A percentile compares a stretch with the other conserved stretches of the same genome.
Conservation (phyloP, 2,329 filamentous ascomycete species). For the Nemania sp. region DNA sequence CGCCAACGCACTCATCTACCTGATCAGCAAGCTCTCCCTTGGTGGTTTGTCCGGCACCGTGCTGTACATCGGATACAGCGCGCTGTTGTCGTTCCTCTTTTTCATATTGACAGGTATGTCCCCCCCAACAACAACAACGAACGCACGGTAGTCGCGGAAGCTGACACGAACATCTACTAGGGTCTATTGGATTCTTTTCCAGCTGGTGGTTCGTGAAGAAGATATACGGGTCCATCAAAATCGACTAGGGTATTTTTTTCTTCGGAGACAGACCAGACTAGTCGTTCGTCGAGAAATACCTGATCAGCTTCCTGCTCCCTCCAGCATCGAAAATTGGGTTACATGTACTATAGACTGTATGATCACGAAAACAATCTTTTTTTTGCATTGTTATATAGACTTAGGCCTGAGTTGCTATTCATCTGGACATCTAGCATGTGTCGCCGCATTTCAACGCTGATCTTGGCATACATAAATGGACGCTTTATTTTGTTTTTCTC, state of each 20-base stretch:
- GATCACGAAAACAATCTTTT: conserved; percentile 17
- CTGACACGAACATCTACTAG: conserved; percentile 50
- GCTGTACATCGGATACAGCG: conserved; percentile 91
- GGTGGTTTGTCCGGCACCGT: conserved; percentile 84
- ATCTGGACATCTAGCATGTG: background rate
- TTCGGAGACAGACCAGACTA: background rate
- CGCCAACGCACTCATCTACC: conserved; percentile 86
- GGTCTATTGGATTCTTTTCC: conserved; percentile 92
- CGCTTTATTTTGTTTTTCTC: no score
- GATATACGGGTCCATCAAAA: conserved; percentile 98
- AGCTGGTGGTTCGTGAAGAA: conserved; percentile 93
- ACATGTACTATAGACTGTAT: conserved; percentile 31
- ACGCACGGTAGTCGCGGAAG: background rate
- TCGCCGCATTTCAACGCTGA: background rate
- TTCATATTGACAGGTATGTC: conserved; percentile 88
- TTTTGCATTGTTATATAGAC: conserved; percentile 6
- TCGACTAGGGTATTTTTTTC: conserved; percentile 64
- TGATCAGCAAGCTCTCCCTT: conserved; percentile 84
- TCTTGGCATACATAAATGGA: background rate
- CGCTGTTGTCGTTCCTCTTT: conserved; percentile 85
- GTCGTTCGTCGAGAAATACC: background rate
- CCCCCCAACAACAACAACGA: no score
- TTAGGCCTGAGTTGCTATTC: background rate
- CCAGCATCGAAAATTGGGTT: conserved; percentile 18
- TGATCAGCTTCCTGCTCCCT: background rate